Base-by-base conservation (phyloP, 805 yeast species). In the Torulaspora microellipsoides region DNA sequence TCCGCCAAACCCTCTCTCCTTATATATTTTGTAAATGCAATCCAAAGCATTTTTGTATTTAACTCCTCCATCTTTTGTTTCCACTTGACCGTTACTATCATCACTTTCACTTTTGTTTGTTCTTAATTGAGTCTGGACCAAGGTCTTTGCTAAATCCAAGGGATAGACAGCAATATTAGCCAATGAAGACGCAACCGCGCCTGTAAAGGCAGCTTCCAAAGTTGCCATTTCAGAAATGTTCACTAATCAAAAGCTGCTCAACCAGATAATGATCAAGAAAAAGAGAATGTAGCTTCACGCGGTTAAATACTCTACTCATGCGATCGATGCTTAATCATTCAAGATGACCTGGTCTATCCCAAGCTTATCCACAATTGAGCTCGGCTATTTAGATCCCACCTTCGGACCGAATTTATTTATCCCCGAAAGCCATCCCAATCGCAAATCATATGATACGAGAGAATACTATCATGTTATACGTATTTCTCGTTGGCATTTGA, bases 141-240 rank as follows among this genome's bases (percentile, higher is more conserved):
- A 70, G 0, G 93, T 84, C 59, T 85, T 85, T 48, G 84, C 75
- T 56, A 87, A 68, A 59, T 87, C 95, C 35, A 87, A 65, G 0
- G 95, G 95, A 57, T 87, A 87, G 1, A 87, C 90, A 34, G 80
- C 70, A 7, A 86, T 68, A 65, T 85, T 87, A 32, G 95, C 95
- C 38, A 84, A 61, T 15, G 81, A 82, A 1, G 95, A 85, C 8
- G 95, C 93, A 37, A 83, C 70, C 0, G 95, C 87, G 0, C 95
- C 95, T 38, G 85, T 80, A 12, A 85, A 73, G 0, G 95, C 95
- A 56, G 80, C 78, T 51, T 87, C 95, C 57, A 86, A 36, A 14
- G 65, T 59, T 6, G 77, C 68, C 81, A 76, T 76, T 27, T 28
- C 35, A 7, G 8, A 20, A 8, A 20, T 20, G 8, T 8, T 8